phyloP scores from a whole-genome alignment of 257 asterid species.

The Petunia axillaris region DNA sequence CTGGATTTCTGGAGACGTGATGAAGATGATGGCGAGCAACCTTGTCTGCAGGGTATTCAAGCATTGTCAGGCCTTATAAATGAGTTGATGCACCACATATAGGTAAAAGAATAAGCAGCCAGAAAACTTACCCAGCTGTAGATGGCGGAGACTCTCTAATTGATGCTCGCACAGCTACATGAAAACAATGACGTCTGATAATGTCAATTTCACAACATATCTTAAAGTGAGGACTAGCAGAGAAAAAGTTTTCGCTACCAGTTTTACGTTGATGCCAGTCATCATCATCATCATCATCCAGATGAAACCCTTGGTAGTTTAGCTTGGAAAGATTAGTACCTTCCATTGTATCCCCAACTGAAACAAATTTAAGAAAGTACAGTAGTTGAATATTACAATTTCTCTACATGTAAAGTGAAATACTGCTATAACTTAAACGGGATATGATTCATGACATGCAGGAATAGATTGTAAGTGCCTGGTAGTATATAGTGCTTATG shows the following conservation, averaged over 20 bases:
- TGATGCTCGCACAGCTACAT: conserved; percentile 73
- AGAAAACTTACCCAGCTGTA: conserved; percentile 48
- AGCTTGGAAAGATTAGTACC: conserved; percentile 55
- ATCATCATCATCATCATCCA: conserved; percentile 57
- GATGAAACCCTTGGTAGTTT: conserved; percentile 63
- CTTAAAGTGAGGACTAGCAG: conserved; percentile 10
- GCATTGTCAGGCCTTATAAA: not conserved
- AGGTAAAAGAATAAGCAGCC: not conserved
- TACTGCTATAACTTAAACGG: not conserved
- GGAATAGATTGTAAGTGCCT: conserved; percentile 41
- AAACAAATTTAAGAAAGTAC: not conserved
- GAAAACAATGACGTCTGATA: not conserved
- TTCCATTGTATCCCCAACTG: conserved; percentile 79
- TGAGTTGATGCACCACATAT: not conserved
- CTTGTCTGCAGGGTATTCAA: conserved; percentile 48
- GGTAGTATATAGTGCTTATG: conserved; percentile 89
- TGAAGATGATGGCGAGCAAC: conserved; percentile 42
- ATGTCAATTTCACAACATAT: conserved; percentile 11
- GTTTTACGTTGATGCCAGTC: conserved; percentile 71
- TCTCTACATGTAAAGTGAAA: not conserved
- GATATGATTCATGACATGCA: no score
- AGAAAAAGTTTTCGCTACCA: conserved; percentile 43
- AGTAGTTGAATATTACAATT: not conserved
- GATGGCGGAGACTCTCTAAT: conserved; percentile 68
- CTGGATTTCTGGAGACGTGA: conserved; percentile 48